These are phyloP conservation scores for Didymella sp. DNA, from an alignment of 2,329 filamentous ascomycete species.

Conservation along the genomic window DNA sequence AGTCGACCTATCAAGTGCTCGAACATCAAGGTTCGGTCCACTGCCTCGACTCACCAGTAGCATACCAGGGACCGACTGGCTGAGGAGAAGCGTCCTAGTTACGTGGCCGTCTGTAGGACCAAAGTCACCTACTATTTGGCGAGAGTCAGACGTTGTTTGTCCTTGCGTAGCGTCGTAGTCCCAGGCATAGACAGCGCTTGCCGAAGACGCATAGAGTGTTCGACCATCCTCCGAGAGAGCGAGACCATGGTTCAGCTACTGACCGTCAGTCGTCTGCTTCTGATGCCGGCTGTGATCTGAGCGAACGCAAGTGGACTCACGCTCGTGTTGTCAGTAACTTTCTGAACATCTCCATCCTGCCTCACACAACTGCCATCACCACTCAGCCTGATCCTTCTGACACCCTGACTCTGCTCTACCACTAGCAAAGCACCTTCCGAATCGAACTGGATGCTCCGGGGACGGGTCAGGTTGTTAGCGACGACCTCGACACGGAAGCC, in stretches of 20 bases:
- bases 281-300: neutral
- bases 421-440: conserved; percentile 57
- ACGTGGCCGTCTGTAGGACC: conserved; percentile 63
- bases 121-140: conserved; percentile 69
- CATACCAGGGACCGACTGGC: conserved; percentile 60
- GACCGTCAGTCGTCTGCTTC: conserved; percentile 1
- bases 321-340: conserved; percentile 36
- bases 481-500: conserved; percentile 56
- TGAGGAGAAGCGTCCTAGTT: conserved; percentile 71
- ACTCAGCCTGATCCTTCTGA: conserved; percentile 49
- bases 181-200: conserved; percentile 68
- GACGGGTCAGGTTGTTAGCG: conserved; percentile 54
- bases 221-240: conserved; percentile 57
- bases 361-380: conserved; percentile 41
- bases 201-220: conserved; percentile 63
- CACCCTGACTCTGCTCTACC: conserved; percentile 52
- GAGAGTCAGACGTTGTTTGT: conserved; percentile 55
- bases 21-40: conserved; percentile 65
- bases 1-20: conserved; percentile 58
- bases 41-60: conserved; percentile 73
- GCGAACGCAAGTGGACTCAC: conserved; percentile 31
- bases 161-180: conserved; percentile 64
- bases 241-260: conserved; percentile 60
- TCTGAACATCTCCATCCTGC: conserved; percentile 29
- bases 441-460: conserved; percentile 59